Evolutionary conservation across 306 rosid genomes (phyloP), one percentile per base, ranked within the genome.

Genomic region (Cicer pinnatifidum): DNA sequence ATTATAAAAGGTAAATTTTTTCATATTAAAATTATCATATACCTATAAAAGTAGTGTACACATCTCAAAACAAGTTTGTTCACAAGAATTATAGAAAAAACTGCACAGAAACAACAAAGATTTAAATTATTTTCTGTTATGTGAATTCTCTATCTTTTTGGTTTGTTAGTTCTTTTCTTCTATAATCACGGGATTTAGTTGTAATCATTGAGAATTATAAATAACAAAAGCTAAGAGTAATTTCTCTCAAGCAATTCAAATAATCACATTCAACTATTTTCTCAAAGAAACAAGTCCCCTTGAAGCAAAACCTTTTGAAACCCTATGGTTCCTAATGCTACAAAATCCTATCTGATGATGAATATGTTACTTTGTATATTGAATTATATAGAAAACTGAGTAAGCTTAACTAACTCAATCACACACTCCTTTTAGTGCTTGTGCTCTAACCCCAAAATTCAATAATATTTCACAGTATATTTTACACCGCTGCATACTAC

Each of bases 1-100:
- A 44, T 78, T 76, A 82, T 72, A 62, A 51, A 51, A 64, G 13
- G 67, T 7, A 40, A 61, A 80, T 19, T 76, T 65, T 65, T 33
- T 79, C 73, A 66, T 75, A 72, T 10, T 17, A 33, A 82, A 39
- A 28, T 63, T 76, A 51, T 67, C 66, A 48, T 38, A 41, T 11
- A 69, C 67, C 17, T 47, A 45, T 12, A 68, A 73, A 70, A 69
- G 43, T 51, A 69, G 45, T 23, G 46, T 28, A 19, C 50, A 63
- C 65, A 69, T 63, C 45, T 53, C 67, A 46, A 73, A 45, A 40
- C 64, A 54, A 37, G 43, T 63, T 73, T 44, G 38, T 51, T 11
- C 69, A 12, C 8, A 13, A 13, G 5, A 48, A 12, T 7, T n/a
- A 48, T 12, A 48, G 53, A 48, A 48, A 19, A 8, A 54, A 20